These are phyloP conservation scores for Rubroshorea leprosula DNA, from an alignment of 345 rosid species.

Conservation along the genomic window DNA sequence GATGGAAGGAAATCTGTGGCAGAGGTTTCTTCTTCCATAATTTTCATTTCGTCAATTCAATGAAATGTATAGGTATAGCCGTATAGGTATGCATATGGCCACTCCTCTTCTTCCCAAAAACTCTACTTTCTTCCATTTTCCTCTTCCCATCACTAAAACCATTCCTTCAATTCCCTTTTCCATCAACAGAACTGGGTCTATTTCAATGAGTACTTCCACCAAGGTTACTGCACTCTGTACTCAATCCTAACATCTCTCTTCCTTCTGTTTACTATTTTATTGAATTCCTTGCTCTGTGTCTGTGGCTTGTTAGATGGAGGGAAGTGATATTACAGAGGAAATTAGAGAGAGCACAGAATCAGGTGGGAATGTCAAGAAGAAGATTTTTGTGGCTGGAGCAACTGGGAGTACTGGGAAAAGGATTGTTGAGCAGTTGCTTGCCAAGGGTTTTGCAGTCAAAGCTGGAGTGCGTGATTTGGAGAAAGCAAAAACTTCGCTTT, in stretches of 20 bases:
- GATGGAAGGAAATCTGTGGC: slow-evolving; percentile 11
- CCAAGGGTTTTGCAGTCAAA: slow-evolving; percentile 76
- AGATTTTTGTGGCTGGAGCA: slow-evolving; percentile 87
- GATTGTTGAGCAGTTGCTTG: slow-evolving; percentile 71
- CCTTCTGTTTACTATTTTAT: not conserved
- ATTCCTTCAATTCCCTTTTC: slow-evolving; percentile 9
- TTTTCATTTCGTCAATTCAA: not conserved
- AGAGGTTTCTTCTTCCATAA: not conserved
- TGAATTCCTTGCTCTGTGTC: not conserved
- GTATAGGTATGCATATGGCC: no score
- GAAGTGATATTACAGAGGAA: slow-evolving; percentile 38
- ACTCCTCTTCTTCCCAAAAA: slow-evolving; percentile 31
- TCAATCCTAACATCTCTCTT: not conserved
- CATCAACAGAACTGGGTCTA: slow-evolving; percentile 22
- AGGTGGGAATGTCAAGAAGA: slow-evolving; percentile 31
- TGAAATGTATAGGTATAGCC: not conserved
- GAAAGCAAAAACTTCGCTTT: slow-evolving; percentile 55
- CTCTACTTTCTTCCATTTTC: slow-evolving; percentile 14
- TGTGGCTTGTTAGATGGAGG: slow-evolving; percentile 62
- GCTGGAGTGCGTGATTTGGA: slow-evolving; percentile 82
- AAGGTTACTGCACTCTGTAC: slow-evolving; percentile 21
- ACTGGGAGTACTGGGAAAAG: slow-evolving; percentile 81
- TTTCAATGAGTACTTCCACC: slow-evolving; percentile 17
- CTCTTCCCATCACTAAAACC: slow-evolving; percentile 15
- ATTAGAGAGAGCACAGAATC: slow-evolving; percentile 17